Base-by-base conservation (phyloP, 805 yeast genomes). In the Lipomyces orientalis region DNA sequence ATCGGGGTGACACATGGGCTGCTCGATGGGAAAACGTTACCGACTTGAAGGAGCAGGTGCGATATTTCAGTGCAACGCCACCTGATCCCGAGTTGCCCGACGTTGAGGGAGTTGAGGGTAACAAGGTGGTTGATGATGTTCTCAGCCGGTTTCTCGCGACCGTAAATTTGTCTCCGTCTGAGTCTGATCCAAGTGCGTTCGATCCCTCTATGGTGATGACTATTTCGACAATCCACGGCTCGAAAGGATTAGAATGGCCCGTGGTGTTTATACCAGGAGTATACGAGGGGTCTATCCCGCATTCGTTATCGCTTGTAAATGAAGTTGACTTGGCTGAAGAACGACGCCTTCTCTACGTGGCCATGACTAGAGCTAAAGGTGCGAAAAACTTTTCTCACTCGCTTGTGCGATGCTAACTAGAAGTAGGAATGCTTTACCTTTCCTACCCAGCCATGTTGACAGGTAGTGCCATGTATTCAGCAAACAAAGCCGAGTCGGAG, bases 241-340 rank as follows among this genome's bases (percentile, higher is more conserved):
- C 98, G 1, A 94, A 94, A 76, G 99, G 99, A 0, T 81, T 93
- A 1, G 99, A 94, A 76, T 94, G 98, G 98, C 94, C 97, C 0
- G 86, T 91, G 14, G 98, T 94, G 0, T 91, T 91, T 75, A 85
- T 91, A 12, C 92, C 96, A 0, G 89, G 91, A 0, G 78, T 90
- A 19, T 81, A 85, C 39, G 91, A 90, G 58, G 89, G 90, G 0
- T 77, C 85, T 14, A 79, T 91, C 12, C 97, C 97, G 0, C 86
- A 1, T 84, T 78, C 71, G 35, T 33, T n/a, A 74, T 75, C 43
- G 71, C 69, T 64, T 5, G 74, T 70, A 4, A 77, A 74, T 12
- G 71, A 79, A 10, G 54, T 86, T 1, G 84, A 89, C 70, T 43
- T 43, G 49, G 49, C 49, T n/a, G 98, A 94, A 78, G 98, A 93